Base-by-base conservation (phyloP, 1,284 basidiomycete genomes). In the Apiotrichum montevideense region DNA sequence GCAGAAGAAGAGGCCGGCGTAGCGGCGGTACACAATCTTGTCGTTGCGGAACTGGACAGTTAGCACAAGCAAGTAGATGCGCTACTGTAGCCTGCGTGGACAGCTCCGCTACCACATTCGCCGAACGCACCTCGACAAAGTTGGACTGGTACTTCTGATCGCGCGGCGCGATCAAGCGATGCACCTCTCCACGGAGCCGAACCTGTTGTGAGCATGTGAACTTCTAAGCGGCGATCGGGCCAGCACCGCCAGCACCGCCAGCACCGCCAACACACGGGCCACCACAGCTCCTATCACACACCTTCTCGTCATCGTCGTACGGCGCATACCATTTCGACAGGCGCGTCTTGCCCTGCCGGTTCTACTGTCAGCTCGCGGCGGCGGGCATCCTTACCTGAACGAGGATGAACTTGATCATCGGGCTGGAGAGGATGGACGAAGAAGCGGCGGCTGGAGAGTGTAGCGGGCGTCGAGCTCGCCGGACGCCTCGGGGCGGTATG, bases 71-170 rank as follows among this genome's bases (percentile, higher is more conserved):
- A n/a, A n/a, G n/a, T n/a, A n/a, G n/a, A n/a, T n/a, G n/a, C n/a
- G n/a, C n/a, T n/a, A n/a, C n/a, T n/a, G n/a, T n/a, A n/a, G n/a
- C n/a, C n/a, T n/a, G n/a, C n/a, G n/a, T n/a, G n/a, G n/a, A n/a
- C n/a, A n/a, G 15, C 51, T 10, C 52, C 45, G 8, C 44, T 14
- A 40, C 33, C 52, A 9, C 37, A 14, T 14, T 40, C 37, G 37
- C 37, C 21, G 21, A 11, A 29, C 34, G 55, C 63, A 95, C 94
- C 83, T 98, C 95, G 51, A 98, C 94, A 72, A 98, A 98, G 77
- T 98, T 98, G 57, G 91, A 95, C 76, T 98, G 96, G 66, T 97
- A 95, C 77, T 97, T 97, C 80, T 97, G 94, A 76, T 98, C 95
- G 62, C 95, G 79, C n/a, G 94, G 92, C 0, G 95, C 95, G 15